phyloP scores from a whole-genome alignment of 2,329 filamentous ascomycete genomes.

The Aureobasidium sp. region DNA sequence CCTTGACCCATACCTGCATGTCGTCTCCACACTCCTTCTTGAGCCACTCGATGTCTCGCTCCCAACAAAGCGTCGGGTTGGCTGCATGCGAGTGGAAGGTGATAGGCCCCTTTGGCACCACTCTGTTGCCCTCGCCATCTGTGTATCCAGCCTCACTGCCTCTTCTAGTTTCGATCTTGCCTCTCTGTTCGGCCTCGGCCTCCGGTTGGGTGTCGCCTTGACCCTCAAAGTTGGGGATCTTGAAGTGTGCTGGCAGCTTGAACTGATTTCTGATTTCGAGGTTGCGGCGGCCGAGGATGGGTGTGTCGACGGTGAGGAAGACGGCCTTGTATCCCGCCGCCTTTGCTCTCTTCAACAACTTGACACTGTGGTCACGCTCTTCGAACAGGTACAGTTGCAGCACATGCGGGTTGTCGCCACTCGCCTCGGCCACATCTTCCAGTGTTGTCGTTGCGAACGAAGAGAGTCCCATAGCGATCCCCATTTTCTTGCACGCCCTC shows the following conservation, averaged over 20 bases:
- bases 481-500: constrained; percentile 39
- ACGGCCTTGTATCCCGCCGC: constrained; percentile 48
- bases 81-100: constrained; percentile 36
- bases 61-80: constrained; percentile 41
- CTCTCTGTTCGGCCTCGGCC: constrained; percentile 16
- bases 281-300: constrained; percentile 47
- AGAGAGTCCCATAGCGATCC: constrained; percentile 44
- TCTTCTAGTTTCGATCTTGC: constrained; percentile 14
- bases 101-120: constrained; percentile 29
- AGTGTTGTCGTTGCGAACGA: constrained; percentile 43
- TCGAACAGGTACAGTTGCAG: constrained; percentile 52
- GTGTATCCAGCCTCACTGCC: constrained; percentile 23
- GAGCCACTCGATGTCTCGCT: constrained; percentile 44
- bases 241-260: constrained; percentile 30
- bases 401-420: constrained; percentile 39
- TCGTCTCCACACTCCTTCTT: constrained; percentile 37
- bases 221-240: constrained; percentile 30
- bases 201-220: constrained; percentile 21
- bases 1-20: constrained; percentile 45
- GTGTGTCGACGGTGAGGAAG: constrained; percentile 51
- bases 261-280: constrained; percentile 52
- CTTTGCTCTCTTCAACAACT: constrained; percentile 30
- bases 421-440: constrained; percentile 43
- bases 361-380: constrained; percentile 44
- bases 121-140: constrained; percentile 14